Evolutionary conservation across 306 rosid species (phyloP), one percentile per base, ranked within the genome.

Genomic region (Mimosa bimucronata): DNA sequence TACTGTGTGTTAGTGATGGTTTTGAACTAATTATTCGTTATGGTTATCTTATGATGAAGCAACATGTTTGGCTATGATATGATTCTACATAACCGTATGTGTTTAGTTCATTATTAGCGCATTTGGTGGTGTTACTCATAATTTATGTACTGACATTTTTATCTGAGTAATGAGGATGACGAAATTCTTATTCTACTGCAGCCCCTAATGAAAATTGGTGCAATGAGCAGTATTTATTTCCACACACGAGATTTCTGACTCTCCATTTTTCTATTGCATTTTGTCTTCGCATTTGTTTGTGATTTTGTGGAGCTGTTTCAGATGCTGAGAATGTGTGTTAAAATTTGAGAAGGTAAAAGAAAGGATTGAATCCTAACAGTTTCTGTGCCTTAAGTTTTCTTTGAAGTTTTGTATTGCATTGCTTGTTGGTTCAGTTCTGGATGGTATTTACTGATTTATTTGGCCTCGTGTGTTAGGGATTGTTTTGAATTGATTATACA

Each of bases 171-270:
- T 1, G 71, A 37, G 71, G 7, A 37, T 66, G 71, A 66, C 19
- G 71, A 66, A 37, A 37, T 37, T 66, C 15, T 37, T 66, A 41
- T 66, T 28, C 71, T 13, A 66, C 37, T 66, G 71, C 28, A 66
- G 46, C 28, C 28, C 71, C 71, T 23, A 34, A 7, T 18, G 9
- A 21, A 7, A 66, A 0, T 34, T 12, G 71, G 71, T 7, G 46
- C 71, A 19, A 66, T 66, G 71, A 66, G 71, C 71, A 66, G 71
- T 23, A 37, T 28, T 66, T 34, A n/a, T n/a, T n/a, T n/a, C 40
- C 71, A 48, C 71, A 65, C 70, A 65, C 71, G 71, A 65, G 71
- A 65, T 65, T 65, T 65, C 71, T 65, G 71, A 65, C 71, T 34
- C 71, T 7, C 6, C 21, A 2, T 41, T 7, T 29, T 65, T 16